Conservation (phyloP, 495 filamentous ascomycete species). For the Hypoxylon crocopeplum region DNA sequence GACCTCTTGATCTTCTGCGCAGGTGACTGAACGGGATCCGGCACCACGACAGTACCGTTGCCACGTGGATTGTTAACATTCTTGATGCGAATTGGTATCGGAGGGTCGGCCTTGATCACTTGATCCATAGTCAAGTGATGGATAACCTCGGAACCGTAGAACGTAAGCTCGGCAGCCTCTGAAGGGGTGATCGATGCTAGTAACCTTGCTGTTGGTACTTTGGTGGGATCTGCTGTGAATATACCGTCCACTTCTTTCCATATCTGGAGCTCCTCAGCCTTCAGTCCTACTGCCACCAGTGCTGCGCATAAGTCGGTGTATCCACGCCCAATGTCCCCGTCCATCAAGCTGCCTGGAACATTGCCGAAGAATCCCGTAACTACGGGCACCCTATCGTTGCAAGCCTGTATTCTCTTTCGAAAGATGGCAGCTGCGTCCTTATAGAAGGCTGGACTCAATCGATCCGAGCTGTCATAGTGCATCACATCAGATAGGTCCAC, state of each 20-base stretch:
- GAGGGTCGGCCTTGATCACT: slow-evolving; percentile 82
- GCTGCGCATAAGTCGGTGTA: slow-evolving; percentile 92
- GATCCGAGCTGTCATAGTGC: slow-evolving; percentile 63
- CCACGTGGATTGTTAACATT: slow-evolving; percentile 95
- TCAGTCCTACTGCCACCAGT: slow-evolving; percentile 77
- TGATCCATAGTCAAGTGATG: slow-evolving; percentile 99
- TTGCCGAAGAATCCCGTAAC: slow-evolving; percentile 88
- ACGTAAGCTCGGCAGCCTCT: slow-evolving; percentile 89
- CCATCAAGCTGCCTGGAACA: slow-evolving; percentile 80
- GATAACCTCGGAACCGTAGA: slow-evolving; percentile 94
- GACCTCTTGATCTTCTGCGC: slow-evolving; percentile 54
- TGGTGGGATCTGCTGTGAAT: slow-evolving; percentile 86
- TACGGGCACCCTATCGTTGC: slow-evolving; percentile 74
- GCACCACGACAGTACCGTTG: slow-evolving; percentile 84
- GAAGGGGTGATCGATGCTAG: slow-evolving; percentile 80
- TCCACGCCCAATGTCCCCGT: slow-evolving; percentile 79
- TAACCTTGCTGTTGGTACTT: slow-evolving; percentile 83
- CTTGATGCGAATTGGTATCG: slow-evolving; percentile 95
- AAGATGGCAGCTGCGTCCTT: slow-evolving; percentile 68
- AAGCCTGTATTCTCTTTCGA: slow-evolving; percentile 70
- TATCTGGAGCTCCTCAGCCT: slow-evolving; percentile 82
- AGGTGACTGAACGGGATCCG: slow-evolving; percentile 54
- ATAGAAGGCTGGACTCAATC: slow-evolving; percentile 84
- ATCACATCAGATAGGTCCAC: slow-evolving; percentile 83
- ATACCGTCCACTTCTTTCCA: slow-evolving; percentile 96